Evolutionary conservation across 1,284 basidiomycete genomes (phyloP), one percentile per base, ranked within the genome.

Genomic region (Xanthoconium separans): DNA sequence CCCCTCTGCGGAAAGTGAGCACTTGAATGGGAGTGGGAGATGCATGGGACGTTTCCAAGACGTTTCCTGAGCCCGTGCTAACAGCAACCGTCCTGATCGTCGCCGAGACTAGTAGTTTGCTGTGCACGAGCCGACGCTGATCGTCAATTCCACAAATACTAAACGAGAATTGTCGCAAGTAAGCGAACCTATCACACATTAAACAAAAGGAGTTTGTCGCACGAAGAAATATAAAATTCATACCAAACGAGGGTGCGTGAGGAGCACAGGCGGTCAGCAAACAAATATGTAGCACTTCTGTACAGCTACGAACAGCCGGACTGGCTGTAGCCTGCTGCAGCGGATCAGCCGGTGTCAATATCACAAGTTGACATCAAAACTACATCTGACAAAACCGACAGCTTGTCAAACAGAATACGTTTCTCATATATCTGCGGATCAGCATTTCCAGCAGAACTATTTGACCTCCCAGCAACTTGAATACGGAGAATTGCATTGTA

Each of bases 81-180:
- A 56, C 59, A 56, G 66, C 69, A 64, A 71, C 67, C 55, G 51
- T 22, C 52, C 58, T 69, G 67, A 69, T 69, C 65, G 65, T 71
- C 70, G 62, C 64, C 57, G 64, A 43, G 56, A 40, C 18, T 39
- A 12, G 47, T 51, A 45, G 48, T 47, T 57, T 70, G 68, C 70
- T 71, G 67, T 72, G 67, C 65, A 62, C 51, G 47, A 56, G 50
- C 57, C 61, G 66, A 70, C 57, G 64, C 51, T 63, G 62, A 70
- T 71, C 62, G 43, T 65, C 51, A 43, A 56, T 43, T 54, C 48
- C 52, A 49, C 43, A 31, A 22, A 44, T 22, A 44, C 50, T 51
- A 44, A 53, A 54, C 44, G 50, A 50, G 46, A 54, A 48, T 30
- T 49, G 46, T 64, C 46, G 16, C 42, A 53, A 51, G 61, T 50